phyloP scores from a whole-genome alignment of 352 stramenopile species.

The Pythium rhizo-oryzae region DNA sequence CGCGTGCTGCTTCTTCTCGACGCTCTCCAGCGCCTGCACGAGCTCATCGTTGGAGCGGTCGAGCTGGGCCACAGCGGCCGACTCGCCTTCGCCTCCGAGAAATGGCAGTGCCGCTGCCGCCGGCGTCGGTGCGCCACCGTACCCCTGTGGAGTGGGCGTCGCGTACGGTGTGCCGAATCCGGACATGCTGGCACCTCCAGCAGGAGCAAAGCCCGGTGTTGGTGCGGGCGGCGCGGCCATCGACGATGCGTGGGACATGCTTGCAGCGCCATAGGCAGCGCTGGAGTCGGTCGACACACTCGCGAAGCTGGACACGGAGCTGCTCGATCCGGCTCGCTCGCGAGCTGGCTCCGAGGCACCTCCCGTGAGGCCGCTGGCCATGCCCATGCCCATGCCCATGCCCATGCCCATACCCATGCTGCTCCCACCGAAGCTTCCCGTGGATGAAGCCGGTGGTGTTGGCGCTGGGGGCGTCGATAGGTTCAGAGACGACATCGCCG shows the following conservation, averaged over 20 bases:
- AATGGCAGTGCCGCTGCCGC: conserved; percentile 33
- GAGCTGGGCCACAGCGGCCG: conserved; percentile 48
- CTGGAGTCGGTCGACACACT: conserved; percentile 26
- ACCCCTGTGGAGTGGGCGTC: not conserved
- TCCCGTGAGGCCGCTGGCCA: not conserved
- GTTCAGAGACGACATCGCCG: conserved; percentile 4
- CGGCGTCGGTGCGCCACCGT: not conserved
- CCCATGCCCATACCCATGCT: not conserved
- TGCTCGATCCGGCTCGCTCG: conserved; percentile 24
- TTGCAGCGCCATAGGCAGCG: not conserved
- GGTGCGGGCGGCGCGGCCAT: not conserved
- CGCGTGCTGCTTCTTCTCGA: conserved; percentile 67
- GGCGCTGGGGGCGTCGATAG: not conserved
- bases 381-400: not conserved
- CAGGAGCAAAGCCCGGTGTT: conserved; percentile 14
- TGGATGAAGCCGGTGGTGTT: conserved; percentile 4
- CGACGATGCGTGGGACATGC: not conserved
- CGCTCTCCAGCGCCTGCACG: conserved; percentile 37
- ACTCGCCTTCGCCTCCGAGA: conserved; percentile 60
- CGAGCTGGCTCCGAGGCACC: conserved; percentile 6
- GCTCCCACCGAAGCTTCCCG: conserved; percentile 17
- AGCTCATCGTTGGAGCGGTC: conserved; percentile 62
- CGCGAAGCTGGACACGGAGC: conserved; percentile 28
- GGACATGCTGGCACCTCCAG: conserved; percentile 28
- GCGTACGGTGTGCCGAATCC: not conserved